Evolutionary conservation across 1,284 basidiomycete genomes (phyloP).

Genomic region (Boletus subluridellus): DNA sequence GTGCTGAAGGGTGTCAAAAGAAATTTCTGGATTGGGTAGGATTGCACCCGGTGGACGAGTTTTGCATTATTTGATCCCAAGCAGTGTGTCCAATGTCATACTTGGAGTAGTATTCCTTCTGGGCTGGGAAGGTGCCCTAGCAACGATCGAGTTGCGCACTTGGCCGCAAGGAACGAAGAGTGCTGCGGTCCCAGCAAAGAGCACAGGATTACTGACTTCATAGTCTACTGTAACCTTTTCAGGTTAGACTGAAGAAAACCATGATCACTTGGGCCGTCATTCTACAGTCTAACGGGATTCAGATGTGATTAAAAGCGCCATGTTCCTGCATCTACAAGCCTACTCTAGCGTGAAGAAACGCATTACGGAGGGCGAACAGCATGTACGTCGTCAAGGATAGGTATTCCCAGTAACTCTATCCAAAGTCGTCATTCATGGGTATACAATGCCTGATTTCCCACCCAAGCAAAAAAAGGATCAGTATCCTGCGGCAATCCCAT

Average conservation of each 20-base stretch:
- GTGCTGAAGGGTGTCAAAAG: neutral
- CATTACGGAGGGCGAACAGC: neutral
- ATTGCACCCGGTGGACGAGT: slow-evolving; percentile 11
- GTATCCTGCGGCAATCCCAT: slow-evolving; percentile 79
- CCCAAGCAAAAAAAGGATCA: slow-evolving; percentile 31
- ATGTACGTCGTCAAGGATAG: neutral
- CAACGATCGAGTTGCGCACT: neutral
- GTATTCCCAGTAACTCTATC: neutral
- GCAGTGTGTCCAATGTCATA: no score
- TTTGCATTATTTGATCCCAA: slow-evolving; percentile 16
- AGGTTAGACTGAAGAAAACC: neutral
- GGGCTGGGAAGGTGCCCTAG: neutral
- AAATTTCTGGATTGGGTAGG: neutral
- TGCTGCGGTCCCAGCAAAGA: neutral
- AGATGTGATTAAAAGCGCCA: neutral
- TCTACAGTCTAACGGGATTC: neutral
- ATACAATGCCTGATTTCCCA: neutral
- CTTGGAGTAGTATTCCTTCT: neutral
- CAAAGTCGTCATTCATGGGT: neutral
- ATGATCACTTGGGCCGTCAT: neutral
- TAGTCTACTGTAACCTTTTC: neutral
- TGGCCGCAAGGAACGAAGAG: neutral
- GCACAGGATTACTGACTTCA: no score
- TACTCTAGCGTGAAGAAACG: neutral
- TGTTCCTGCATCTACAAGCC: neutral